phyloP scores from a whole-genome alignment of 2,329 filamentous ascomycete genomes.

The Coleophoma eucalyptorum region DNA sequence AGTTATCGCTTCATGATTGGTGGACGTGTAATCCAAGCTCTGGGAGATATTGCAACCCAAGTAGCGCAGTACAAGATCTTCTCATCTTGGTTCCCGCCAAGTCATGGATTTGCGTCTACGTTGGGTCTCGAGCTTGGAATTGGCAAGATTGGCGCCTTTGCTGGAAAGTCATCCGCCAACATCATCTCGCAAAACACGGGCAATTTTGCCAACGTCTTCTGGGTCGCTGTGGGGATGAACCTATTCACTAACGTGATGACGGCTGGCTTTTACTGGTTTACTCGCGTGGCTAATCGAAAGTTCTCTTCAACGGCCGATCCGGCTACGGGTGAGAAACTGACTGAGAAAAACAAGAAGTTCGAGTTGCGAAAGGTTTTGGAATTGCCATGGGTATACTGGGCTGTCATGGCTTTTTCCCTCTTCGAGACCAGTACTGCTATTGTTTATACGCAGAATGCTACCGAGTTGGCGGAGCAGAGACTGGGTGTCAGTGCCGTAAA shows the following conservation, averaged over 20 bases:
- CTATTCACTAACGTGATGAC: constrained; percentile 57
- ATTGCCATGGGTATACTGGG: constrained; percentile 58
- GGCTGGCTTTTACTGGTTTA: constrained; percentile 51
- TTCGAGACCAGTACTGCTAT: constrained; percentile 54
- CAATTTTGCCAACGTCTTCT: constrained; percentile 59
- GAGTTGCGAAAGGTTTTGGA: constrained; percentile 51
- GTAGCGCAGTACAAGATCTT: constrained; percentile 64
- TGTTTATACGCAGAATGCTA: constrained; percentile 54
- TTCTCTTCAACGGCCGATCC: constrained; percentile 46
- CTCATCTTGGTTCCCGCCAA: constrained; percentile 60
- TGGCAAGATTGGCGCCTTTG: constrained; percentile 52
- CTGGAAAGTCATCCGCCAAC: constrained; percentile 57
- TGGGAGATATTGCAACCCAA: constrained; percentile 62
- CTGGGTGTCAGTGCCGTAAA: constrained; percentile 50
- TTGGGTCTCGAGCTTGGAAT: constrained; percentile 57
- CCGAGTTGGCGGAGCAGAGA: constrained; percentile 55
- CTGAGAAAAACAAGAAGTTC: constrained; percentile 54
- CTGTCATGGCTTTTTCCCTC: constrained; percentile 47
- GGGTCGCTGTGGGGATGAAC: constrained; percentile 61
- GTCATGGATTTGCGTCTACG: constrained; percentile 57
- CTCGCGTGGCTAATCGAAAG: constrained; percentile 41
- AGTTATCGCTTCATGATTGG: constrained; percentile 58
- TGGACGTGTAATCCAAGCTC: constrained; percentile 48
- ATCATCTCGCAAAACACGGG: constrained; percentile 53
- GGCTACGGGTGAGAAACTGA: constrained; percentile 55